Evolutionary conservation across 2,329 filamentous ascomycete species (phyloP).

Genomic region (Penicillium sp.): DNA sequence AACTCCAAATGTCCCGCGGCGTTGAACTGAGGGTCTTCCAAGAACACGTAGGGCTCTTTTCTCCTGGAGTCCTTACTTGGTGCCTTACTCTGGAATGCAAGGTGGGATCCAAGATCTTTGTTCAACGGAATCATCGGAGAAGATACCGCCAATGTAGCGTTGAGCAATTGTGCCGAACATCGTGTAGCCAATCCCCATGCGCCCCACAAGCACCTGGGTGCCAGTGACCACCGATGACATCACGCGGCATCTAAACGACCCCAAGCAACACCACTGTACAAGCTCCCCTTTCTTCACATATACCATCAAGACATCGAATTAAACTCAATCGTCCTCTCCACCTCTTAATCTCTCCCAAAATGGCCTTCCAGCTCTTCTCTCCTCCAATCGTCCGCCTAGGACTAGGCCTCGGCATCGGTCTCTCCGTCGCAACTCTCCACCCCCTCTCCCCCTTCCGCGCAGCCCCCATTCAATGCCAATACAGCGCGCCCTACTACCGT

Average conservation of each 20-base stretch:
- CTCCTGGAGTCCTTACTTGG: too few relatives aligned
- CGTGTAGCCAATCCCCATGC: constrained; percentile 11
- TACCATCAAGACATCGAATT: neutral
- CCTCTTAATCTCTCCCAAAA: constrained; percentile 14
- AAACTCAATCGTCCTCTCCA: constrained; percentile 1
- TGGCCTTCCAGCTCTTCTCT: constrained; percentile 29
- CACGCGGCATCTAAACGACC: constrained; percentile 15
- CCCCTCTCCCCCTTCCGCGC: constrained; percentile 36
- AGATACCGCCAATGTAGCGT: too few relatives aligned
- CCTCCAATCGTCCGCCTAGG: constrained; percentile 34
- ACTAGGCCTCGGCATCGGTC: constrained; percentile 36
- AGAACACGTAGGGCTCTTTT: too few relatives aligned
- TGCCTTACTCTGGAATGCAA: too few relatives aligned
- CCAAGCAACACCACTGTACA: constrained; percentile 2
- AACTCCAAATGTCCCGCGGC: too few relatives aligned
- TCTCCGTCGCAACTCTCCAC: constrained; percentile 30
- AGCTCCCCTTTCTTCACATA: neutral
- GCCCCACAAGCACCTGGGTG: constrained; percentile 5
- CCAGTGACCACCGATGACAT: constrained; percentile 18
- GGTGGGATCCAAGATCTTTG: too few relatives aligned
- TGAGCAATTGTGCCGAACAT: too few relatives aligned
- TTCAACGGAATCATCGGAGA: too few relatives aligned
- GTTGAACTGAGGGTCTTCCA: too few relatives aligned
- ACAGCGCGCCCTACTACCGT: constrained; percentile 27
- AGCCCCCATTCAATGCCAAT: constrained; percentile 40